These are phyloP conservation scores for Helicocarpus griseus DNA, from an alignment of 2,329 filamentous ascomycete genomes.

Conservation along the genomic window DNA sequence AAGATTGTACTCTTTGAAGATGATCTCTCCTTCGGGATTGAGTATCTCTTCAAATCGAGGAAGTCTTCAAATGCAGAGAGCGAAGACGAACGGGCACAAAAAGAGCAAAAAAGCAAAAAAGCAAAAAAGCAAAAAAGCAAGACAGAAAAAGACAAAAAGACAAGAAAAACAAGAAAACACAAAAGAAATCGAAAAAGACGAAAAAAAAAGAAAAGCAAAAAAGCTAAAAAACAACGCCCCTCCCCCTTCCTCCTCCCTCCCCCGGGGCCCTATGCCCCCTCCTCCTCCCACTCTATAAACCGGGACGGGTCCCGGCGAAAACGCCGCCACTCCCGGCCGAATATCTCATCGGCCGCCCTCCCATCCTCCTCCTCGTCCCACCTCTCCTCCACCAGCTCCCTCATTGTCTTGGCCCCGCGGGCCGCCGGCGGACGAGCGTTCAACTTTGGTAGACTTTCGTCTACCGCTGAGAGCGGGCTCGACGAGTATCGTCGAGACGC, in stretches of 20 bases:
- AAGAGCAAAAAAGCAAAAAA: not conserved
- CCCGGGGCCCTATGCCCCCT: not conserved
- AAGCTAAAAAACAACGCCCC: conserved; percentile 4
- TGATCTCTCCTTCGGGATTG: no score
- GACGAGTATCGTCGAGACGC: conserved; percentile 8
- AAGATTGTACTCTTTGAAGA: no score
- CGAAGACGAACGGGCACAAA: not conserved
- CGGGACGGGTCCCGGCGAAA: not conserved
- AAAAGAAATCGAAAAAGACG: conserved; percentile 1
- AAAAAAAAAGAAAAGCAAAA: conserved; percentile 5
- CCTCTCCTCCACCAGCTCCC: conserved; percentile 1
- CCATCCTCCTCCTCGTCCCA: conserved; percentile 6
- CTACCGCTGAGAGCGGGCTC: conserved; percentile 4
- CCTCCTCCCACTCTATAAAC: not conserved
- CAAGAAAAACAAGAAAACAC: conserved; percentile 1
- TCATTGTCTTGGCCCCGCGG: conserved; percentile 1
- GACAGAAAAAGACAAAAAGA: conserved; percentile 5
- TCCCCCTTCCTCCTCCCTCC: not conserved
- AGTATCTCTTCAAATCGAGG: no score
- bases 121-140: conserved; percentile 4
- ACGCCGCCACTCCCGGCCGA: conserved; percentile 3
- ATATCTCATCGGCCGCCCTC: conserved; percentile 2
- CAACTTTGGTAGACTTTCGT: not conserved
- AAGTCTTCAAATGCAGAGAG: not conserved
- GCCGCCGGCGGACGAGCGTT: no score